phyloP scores from a whole-genome alignment of 2,329 filamentous ascomycete species.

The Hirsutella rhossiliensis region DNA sequence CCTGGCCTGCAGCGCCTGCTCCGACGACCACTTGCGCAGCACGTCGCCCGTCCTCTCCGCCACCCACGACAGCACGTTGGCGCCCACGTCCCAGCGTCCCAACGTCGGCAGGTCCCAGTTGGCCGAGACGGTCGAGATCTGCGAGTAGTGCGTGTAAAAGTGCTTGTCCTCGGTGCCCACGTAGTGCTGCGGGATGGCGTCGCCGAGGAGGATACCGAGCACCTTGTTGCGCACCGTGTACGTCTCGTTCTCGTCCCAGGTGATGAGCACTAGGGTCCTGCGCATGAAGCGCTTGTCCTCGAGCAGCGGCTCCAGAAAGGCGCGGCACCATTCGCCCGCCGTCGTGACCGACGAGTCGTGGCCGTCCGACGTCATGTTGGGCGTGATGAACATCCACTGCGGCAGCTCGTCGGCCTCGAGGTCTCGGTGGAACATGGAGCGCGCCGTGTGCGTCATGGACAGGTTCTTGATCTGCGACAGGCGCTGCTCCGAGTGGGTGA shows the following conservation, averaged over 20 bases:
- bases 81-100: conserved; percentile 59
- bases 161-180: conserved; percentile 55
- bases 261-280: conserved; percentile 63
- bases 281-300: conserved; percentile 59
- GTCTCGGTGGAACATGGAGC: conserved; percentile 52
- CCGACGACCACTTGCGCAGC: conserved; percentile 23
- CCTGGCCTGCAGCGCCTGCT: conserved; percentile 23
- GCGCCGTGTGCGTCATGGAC: conserved; percentile 26
- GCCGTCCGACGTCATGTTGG: conserved; percentile 65
- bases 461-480: conserved; percentile 64
- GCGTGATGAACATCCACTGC: conserved; percentile 61
- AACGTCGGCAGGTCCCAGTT: conserved; percentile 62
- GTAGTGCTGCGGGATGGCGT: conserved; percentile 53
- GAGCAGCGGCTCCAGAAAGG: conserved; percentile 60
- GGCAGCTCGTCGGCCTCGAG: conserved; percentile 51
- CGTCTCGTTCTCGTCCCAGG: conserved; percentile 67
- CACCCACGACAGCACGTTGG: conserved; percentile 55
- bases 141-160: conserved; percentile 65
- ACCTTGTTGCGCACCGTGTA: conserved; percentile 58
- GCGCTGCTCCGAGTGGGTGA: conserved; percentile 46
- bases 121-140: conserved; percentile 52
- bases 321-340: conserved; percentile 55
- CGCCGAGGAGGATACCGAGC: conserved; percentile 60
- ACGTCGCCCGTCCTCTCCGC: conserved; percentile 47
- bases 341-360: conserved; percentile 62